Base-by-base conservation (phyloP, 352 stramenopile species). In the Plasmopara muralis region DNA sequence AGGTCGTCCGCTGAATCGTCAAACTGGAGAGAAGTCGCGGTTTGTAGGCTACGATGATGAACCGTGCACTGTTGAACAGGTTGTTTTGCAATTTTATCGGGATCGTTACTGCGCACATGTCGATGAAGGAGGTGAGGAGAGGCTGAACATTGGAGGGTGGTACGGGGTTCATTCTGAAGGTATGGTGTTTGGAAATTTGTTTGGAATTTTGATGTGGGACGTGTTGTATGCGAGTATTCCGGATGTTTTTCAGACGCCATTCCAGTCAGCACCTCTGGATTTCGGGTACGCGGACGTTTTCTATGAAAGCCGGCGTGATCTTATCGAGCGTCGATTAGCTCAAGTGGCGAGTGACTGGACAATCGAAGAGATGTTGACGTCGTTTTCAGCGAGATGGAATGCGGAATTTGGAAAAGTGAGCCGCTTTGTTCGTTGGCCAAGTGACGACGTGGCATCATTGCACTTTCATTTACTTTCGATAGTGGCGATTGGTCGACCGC, bases 131-230 rank as follows among this genome's bases (percentile, higher is more conserved):
- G 30, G 25, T n/a, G 29, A 34, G 30, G 42, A 59, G 4, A 42
- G 34, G 7, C 6, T 41, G 18, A 49, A 28, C 30, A 47, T 34
- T 33, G 79, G 68, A 40, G 77, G 81, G 5, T 96, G 87, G 87
- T 86, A 89, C 34, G 85, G 85, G 0, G 61, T 89, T n/a, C 87
- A 96, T 52, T 90, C 74, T 20, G 86, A 95, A 65, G 86, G 87
- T 0, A 53, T 55, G 37, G 57, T 87, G 31, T 48, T 96, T 28
- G 57, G 66, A 12, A 86, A 82, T 42, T 41, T 96, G 2, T 94
- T 94, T 57, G 81, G 84, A 0, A 53, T 96, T 14, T 75, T 95
- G n/a, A 79, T 96, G 72, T 95, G 87, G 87, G 80, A 94, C 31
- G 56, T 92, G 9, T 50, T 96, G 28, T 96, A 95, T 39, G 69